Conservation (phyloP, 805 yeast species). For the Spathaspora sp. region DNA sequence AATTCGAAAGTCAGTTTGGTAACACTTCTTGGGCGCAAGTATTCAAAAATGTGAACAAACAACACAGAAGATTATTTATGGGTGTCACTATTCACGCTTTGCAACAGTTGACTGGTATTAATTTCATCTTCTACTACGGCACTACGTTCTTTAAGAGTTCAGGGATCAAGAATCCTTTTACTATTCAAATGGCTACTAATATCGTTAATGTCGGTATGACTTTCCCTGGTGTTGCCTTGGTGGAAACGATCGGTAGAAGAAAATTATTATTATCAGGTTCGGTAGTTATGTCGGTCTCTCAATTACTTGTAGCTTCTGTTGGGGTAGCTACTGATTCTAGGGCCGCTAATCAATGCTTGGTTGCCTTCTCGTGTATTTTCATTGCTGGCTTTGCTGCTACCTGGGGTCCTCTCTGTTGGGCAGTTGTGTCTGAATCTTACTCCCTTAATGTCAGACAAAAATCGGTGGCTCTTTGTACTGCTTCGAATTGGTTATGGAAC, state of each 20-base stretch:
- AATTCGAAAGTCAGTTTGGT: slow-evolving; percentile 61
- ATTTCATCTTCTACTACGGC: slow-evolving; percentile 86
- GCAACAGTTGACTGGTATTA: slow-evolving; percentile 89
- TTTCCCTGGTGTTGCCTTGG: slow-evolving; percentile 32
- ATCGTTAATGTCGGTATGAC: slow-evolving; percentile 38
- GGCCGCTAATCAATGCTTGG: slow-evolving; percentile 29
- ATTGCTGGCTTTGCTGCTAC: slow-evolving; percentile 40
- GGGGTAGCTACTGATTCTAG: slow-evolving; percentile 36
- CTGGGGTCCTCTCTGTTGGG: slow-evolving; percentile 42
- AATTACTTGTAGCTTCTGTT: slow-evolving; percentile 42
- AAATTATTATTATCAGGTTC: slow-evolving; percentile 59
- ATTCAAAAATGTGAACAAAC: slow-evolving; percentile 57
- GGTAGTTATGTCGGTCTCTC: slow-evolving; percentile 57
- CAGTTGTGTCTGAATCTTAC: slow-evolving; percentile 33
- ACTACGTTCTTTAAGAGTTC: slow-evolving; percentile 72
- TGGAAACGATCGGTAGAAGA: slow-evolving; percentile 56
- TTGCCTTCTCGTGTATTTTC: slow-evolving; percentile 36
- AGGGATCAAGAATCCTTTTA: slow-evolving; percentile 50
- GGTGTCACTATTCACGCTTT: slow-evolving; percentile 70
- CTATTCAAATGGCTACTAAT: slow-evolving; percentile 38
- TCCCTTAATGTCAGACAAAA: slow-evolving; percentile 37
- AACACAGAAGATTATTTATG: slow-evolving; percentile 43
- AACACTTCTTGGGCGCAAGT: slow-evolving; percentile 50
- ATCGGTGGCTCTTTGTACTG: slow-evolving; percentile 37
- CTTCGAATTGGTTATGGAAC: slow-evolving; percentile 42